Evolutionary conservation across 805 yeast species (phyloP).

Genomic region (Nakazawaea wickerhamii): DNA sequence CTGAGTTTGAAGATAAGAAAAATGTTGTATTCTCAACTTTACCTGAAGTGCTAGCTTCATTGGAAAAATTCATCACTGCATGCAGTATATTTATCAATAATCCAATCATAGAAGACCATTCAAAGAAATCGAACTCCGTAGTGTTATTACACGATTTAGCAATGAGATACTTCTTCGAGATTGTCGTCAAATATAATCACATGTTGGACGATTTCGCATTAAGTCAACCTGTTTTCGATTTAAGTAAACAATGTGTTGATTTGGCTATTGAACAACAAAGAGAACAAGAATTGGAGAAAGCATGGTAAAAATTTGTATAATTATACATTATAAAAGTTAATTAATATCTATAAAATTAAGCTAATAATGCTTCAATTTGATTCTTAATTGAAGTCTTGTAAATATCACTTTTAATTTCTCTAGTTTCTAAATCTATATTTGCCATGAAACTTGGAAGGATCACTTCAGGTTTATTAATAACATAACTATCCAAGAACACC

Average conservation of each 20-base stretch:
- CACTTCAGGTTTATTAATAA: conserved; percentile 9
- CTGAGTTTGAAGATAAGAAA: conserved; percentile 59
- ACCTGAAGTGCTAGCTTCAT: conserved; percentile 51
- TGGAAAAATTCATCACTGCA: conserved; percentile 57
- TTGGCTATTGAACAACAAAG: conserved; percentile 49
- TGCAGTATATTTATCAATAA: conserved; percentile 40
- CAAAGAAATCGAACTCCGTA: conserved; percentile 36
- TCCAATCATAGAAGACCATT: conserved; percentile 23
- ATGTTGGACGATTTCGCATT: conserved; percentile 60
- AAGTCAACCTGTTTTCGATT: conserved; percentile 55
- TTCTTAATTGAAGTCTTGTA: background rate
- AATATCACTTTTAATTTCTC: conserved; percentile 2
- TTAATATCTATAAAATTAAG: conserved; percentile 3
- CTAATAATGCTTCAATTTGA: conserved; percentile 5
- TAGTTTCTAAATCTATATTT: conserved; percentile 4
- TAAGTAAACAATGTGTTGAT: conserved; percentile 72
- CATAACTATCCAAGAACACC: conserved; percentile 4
- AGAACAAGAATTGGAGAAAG: conserved; percentile 16
- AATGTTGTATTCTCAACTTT: conserved; percentile 48
- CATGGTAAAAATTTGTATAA: background rate
- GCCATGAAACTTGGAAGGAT: background rate
- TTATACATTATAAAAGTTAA: background rate
- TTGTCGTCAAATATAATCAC: conserved; percentile 58
- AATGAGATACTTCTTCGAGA: conserved; percentile 56
- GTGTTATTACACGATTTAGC: conserved; percentile 58